Evolutionary conservation across 768 basidiomycete genomes (phyloP), one percentile per base, ranked within the genome.

Genomic region (Boletellus ananas): DNA sequence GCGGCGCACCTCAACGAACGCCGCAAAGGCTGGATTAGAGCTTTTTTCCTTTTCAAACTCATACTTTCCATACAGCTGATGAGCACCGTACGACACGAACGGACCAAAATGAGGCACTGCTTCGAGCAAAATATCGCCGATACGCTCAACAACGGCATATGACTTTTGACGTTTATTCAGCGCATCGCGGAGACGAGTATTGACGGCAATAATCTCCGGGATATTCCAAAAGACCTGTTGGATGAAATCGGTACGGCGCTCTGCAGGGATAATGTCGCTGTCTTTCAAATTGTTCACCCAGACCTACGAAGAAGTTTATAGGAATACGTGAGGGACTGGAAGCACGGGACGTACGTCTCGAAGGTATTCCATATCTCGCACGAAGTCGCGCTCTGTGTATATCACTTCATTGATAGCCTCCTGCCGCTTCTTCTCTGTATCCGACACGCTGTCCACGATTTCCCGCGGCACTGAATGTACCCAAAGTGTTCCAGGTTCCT

Each of bases 11-110:
- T 98, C 96, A 27, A 98, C 96, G 67, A 98, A 99, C 52, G 83
- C 82, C 45, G 92, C 87, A 71, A 99, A 99, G 12, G 84, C 88
- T 6, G 87, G 81, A 71, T 99, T 99, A 44, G 84, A 79, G 48
- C 79, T 84, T 75, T 97, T 98, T 77, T 98, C 96, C 77, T 91
- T 95, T 75, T 99, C 96, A 67, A 99, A 98, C 71, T 97, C 94
- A 66, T 92, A 97, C 70, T 98, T 99, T 12, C 96, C 96, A 63
- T 95, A 97, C 49, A 97, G 73, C 68, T 99, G 96, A 64, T 98
- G 95, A 9, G 93, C 85, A 38, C 95, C 96, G 61, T 98, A 99
- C 31, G 82, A 83, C 42, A 98, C 94, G 62, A 97, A 99, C 1
- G 96, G 96, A 10, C 75, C 80, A 59, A 99, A 96, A 63, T 87